A percentile compares a stretch with the other conserved stretches of the same genome.
Conservation (phyloP, 2,329 filamentous ascomycete genomes). For the Metarhizium album region DNA sequence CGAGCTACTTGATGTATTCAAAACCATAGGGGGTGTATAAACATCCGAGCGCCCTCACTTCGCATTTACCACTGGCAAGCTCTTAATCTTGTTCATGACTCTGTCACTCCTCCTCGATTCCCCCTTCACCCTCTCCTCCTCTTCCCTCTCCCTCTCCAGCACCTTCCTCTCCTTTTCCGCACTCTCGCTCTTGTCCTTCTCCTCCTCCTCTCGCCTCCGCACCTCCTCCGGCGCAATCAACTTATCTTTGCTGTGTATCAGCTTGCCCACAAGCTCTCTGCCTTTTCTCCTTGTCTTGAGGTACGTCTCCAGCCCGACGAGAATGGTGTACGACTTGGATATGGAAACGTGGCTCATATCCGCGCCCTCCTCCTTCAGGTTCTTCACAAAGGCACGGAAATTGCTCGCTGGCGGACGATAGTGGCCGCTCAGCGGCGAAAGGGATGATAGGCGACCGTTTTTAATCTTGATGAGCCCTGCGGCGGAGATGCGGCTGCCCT, state of each 20-base stretch:
- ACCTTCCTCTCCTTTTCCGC: slow-evolving; percentile 38
- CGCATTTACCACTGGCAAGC: slow-evolving; percentile 16
- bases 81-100: slow-evolving; percentile 31
- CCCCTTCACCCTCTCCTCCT: slow-evolving; percentile 27
- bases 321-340: slow-evolving; percentile 69
- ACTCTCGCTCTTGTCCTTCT: slow-evolving; percentile 50
- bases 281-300: slow-evolving; percentile 55
- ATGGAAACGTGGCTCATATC: slow-evolving; percentile 74
- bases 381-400: slow-evolving; percentile 71
- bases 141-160: slow-evolving; percentile 26
- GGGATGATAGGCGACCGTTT: slow-evolving; percentile 61
- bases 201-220: slow-evolving; percentile 44
- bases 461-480: slow-evolving; percentile 81
- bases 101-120: slow-evolving; percentile 16
- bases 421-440: slow-evolving; percentile 67
- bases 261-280: slow-evolving; percentile 41
- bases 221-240: slow-evolving; percentile 50
- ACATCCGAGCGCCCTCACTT: slow-evolving; percentile 5
- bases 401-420: slow-evolving; percentile 77
- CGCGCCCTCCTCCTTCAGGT: slow-evolving; percentile 59
- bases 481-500: slow-evolving; percentile 69
- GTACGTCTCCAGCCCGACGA: slow-evolving; percentile 76
- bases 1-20: not conserved
- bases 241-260: slow-evolving; percentile 45
- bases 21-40: slow-evolving; percentile 1